Evolutionary conservation across 805 yeast species (phyloP), one percentile per base, ranked within the genome.

Genomic region (Candida dendrica): DNA sequence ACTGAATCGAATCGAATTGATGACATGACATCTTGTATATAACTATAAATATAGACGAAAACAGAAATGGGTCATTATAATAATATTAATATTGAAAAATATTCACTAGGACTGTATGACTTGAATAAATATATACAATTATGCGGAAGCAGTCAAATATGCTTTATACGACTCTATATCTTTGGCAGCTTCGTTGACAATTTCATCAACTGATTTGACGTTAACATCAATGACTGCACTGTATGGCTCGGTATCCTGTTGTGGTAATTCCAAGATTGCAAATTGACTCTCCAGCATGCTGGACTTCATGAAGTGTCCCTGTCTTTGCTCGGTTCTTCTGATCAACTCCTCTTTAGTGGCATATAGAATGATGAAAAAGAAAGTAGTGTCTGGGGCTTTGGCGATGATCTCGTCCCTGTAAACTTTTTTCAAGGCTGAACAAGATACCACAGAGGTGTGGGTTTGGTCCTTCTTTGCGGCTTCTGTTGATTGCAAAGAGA

Each of bases 251-350:
- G 63, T 65, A 3, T 54, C 64, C 3, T 57, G 67, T 13, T 51
- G 36, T 0, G 97, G 96, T 5, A 85, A 62, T 59, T 89, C 84
- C 75, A 87, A 72, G 42, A 78, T 80, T 13, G 69, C 77, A 49
- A 80, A 81, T 59, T 90, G 97, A 17, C 89, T 79, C 45, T 76
- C 71, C 40, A 89, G 78, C 96, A 90, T 87, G 46, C 77, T 74
- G 4, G 81, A 72, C 58, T 90, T 90, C 95, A 93, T 89, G 59
- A 74, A 93, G 58, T 93, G 98, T 38, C 77, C 77, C 50, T 74
- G 59, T 50, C 98, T 71, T n/a, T 60, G 55, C 6, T 64, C 64
- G 42, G 89, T 84, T 40, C 98, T 71, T 29, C 64, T 56, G 14
- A 75, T 47, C 36, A 90, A 72, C 47, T 73, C 83, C 8, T 79